Percentiles rank a stretch among this genome's conserved stretches.
These are phyloP conservation scores for Epichloe aotearoae DNA, from an alignment of 2,329 filamentous ascomycete genomes.

Conservation along the genomic window DNA sequence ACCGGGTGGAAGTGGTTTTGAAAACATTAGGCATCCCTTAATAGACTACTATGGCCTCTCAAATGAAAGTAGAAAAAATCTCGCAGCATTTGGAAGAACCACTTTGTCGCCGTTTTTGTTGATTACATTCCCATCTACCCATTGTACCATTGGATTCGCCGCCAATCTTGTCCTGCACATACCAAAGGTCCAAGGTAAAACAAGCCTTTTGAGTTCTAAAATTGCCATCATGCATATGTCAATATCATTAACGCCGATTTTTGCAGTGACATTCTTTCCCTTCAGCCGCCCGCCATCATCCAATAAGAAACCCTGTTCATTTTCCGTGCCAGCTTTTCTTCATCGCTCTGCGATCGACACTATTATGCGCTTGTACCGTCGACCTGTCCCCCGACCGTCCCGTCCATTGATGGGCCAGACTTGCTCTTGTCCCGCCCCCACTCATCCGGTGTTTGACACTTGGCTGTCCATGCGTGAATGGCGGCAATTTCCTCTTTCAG, in stretches of 20 bases:
- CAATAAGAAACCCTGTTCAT: neutral
- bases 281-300: too few relatives aligned
- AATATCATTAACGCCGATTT: too few relatives aligned
- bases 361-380: conserved; percentile 15
- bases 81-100: too few relatives aligned
- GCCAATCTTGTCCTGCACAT: too few relatives aligned
- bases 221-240: too few relatives aligned
- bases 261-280: neutral
- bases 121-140: too few relatives aligned
- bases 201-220: too few relatives aligned
- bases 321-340: neutral
- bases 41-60: neutral
- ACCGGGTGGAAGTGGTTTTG: neutral
- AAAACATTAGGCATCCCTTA: neutral
- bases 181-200: too few relatives aligned
- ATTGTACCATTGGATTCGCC: too few relatives aligned
- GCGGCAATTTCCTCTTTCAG: conserved; percentile 78
- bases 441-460: conserved; percentile 84
- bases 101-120: too few relatives aligned
- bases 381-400: conserved; percentile 30
- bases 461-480: conserved; percentile 92
- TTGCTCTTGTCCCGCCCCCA: conserved; percentile 53
- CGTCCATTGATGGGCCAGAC: conserved; percentile 27
- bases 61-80: neutral
- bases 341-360: neutral